A percentile compares a stretch with the other conserved stretches of the same genome.
phyloP scores from a whole-genome alignment of 176 grass and related monocot genomes.

The Zoysia japonica region DNA sequence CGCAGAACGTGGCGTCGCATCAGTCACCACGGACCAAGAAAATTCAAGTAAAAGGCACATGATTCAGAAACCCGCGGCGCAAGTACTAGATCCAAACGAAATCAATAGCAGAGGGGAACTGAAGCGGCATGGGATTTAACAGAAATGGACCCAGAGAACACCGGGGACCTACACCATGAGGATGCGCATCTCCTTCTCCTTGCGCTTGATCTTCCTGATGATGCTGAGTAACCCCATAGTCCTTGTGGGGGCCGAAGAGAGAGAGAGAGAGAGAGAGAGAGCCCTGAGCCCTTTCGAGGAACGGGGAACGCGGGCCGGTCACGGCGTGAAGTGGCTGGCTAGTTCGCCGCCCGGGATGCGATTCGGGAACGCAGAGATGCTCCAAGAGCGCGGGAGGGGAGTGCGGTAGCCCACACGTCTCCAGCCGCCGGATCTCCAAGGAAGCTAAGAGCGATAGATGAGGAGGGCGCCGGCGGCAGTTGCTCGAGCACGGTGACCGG shows the following conservation, averaged over 20 bases:
- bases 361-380: neutral
- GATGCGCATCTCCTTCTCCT: conserved; percentile 97
- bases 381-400: no score
- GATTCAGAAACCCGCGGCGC: neutral
- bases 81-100: neutral
- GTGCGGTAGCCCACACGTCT: no score
- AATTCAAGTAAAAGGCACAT: neutral
- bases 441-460: no score
- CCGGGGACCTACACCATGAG: conserved; percentile 78
- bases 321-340: neutral
- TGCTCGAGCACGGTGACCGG: no score
- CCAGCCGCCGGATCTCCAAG: no score
- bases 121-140: neutral
- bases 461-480: no score
- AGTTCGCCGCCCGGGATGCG: neutral
- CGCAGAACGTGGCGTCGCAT: neutral
- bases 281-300: neutral
- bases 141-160: neutral
- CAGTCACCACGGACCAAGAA: neutral
- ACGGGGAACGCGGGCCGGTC: no score
- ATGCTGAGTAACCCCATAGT: conserved; percentile 85
- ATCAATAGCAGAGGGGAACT: neutral
- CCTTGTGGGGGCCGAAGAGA: neutral
- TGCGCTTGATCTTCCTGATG: conserved; percentile 86
- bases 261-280: neutral